These are phyloP conservation scores for Colletotrichum tofieldiae DNA, from an alignment of 2,329 filamentous ascomycete genomes.

Conservation along the genomic window DNA sequence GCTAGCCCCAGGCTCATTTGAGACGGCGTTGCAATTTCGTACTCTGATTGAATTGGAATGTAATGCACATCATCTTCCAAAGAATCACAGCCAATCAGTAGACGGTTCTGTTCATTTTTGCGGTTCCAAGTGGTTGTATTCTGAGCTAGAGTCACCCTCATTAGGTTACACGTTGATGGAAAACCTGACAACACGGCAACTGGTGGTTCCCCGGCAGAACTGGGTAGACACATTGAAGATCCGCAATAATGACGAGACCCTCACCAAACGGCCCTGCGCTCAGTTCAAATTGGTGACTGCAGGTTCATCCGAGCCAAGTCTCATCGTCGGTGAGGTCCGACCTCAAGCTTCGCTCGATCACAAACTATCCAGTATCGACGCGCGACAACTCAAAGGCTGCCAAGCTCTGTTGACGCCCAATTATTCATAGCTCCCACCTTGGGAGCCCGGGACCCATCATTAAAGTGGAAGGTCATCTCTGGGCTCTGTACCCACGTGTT, in stretches of 20 bases:
- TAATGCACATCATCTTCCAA: too few relatives aligned
- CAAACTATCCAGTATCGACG: neutral
- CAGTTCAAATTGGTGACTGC: neutral
- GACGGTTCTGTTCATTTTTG: too few relatives aligned
- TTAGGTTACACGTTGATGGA: too few relatives aligned
- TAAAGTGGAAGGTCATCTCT: conserved; percentile 30
- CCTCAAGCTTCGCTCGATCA: neutral
- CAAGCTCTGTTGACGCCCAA: conserved; percentile 24
- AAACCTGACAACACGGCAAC: too few relatives aligned
- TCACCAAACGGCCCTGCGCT: neutral
- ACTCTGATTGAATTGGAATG: too few relatives aligned
- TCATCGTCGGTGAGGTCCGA: neutral
- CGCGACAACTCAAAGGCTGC: neutral
- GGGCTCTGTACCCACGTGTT: conserved; percentile 27
- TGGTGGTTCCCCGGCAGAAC: neutral
- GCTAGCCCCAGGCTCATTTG: too few relatives aligned
- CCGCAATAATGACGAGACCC: too few relatives aligned
- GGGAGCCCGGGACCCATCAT: neutral
- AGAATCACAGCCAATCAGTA: too few relatives aligned
- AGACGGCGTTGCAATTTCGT: too few relatives aligned
- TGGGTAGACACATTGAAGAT: neutral
- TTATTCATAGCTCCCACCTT: conserved; percentile 12
- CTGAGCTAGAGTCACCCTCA: too few relatives aligned
- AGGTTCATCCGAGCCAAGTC: neutral
- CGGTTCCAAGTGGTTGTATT: too few relatives aligned